Percentiles rank a stretch among this genome's conserved stretches.
These are phyloP conservation scores for Lagenidium giganteum DNA, from an alignment of 352 stramenopile genomes.

Conservation along the genomic window DNA sequence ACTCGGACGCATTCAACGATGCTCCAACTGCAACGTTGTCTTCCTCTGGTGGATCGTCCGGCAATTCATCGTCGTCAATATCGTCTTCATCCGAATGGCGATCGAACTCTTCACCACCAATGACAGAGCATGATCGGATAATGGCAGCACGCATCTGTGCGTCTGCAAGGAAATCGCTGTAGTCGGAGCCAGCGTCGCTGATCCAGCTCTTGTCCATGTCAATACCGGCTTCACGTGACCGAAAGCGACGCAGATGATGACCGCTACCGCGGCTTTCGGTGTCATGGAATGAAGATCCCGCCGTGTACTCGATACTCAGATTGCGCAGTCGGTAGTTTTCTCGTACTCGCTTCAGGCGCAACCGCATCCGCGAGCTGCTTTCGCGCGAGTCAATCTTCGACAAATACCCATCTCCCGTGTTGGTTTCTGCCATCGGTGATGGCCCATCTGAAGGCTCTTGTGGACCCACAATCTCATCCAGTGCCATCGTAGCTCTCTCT, in stretches of 20 bases:
- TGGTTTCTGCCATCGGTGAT: no score
- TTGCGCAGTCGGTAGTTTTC: conserved; percentile 45
- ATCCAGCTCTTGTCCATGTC: conserved; percentile 46
- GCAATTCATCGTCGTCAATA: conserved; percentile 23
- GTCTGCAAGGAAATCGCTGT: conserved; percentile 54
- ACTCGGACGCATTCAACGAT: no score
- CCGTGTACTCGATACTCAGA: conserved; percentile 45
- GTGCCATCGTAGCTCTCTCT: no score
- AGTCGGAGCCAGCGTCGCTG: conserved; percentile 53
- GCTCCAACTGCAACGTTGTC: conserved; percentile 4
- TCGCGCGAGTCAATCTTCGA: conserved; percentile 53
- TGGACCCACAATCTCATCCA: no score
- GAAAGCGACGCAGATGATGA: no score
- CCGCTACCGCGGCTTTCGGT: conserved; percentile 38
- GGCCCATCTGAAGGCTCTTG: no score
- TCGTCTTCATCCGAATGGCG: conserved; percentile 43
- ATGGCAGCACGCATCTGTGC: conserved; percentile 59
- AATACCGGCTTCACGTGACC: conserved; percentile 22
- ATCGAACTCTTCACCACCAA: conserved; percentile 33
- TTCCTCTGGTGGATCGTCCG: conserved; percentile 21
- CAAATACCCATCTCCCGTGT: conserved; percentile 21
- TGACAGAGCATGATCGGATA: conserved; percentile 44
- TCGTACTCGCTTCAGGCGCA: conserved; percentile 44
- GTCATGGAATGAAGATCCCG: conserved; percentile 35
- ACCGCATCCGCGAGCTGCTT: conserved; percentile 58